Base-by-base conservation (phyloP, 2,329 filamentous ascomycete species). In the Phyllosticta citriasiana region DNA sequence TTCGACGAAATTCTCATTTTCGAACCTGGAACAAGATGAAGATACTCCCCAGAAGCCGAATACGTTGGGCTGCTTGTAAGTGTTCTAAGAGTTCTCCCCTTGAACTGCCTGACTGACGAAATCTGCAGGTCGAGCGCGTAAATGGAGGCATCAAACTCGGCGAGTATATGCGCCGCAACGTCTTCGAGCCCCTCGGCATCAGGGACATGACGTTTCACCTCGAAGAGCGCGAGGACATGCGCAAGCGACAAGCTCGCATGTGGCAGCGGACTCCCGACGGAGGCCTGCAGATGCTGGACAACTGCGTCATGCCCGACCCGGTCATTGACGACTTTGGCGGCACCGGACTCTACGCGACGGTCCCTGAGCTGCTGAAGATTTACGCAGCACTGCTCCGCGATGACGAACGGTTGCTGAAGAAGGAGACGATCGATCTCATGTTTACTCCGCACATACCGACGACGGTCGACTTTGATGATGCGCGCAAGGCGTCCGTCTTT, bases 161-260 rank as follows among this genome's bases (percentile, higher is more conserved):
- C 59, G 62, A 64, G 26, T 70, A 69, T 56, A 67, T 70, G 64
- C 65, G 64, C 8, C 53, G 57, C 25, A 62, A 71, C 53, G 65
- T 70, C 24, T 70, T 68, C 52, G 62, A 65, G 10, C 50, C 65
- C 0, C 57, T 70, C 9, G 63, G 62, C 57, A 66, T 68, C 65
- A 24, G 65, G 24, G 58, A 66, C 50, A 68, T 63, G 7, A 66
- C 67, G 2, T 71, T 69, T 57, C 59, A 63, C 26, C 51, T 65
- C 50, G 61, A 59, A 30, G 47, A 14, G 1, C 59, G 56, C 51
- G 47, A 55, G 2, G 4, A 33, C 24, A 9, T 27, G 14, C 24
- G n/a, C n/a, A 2, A 30, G 22, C 59, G 55, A n/a, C 30, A 47
- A 9, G 65, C 61, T 12, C 58, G 69, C 5, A 71, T 71, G 64